Percentiles rank a stretch among this genome's conserved stretches.
phyloP scores from a whole-genome alignment of 2,329 filamentous ascomycete genomes.

The Colletotrichum viniferum region DNA sequence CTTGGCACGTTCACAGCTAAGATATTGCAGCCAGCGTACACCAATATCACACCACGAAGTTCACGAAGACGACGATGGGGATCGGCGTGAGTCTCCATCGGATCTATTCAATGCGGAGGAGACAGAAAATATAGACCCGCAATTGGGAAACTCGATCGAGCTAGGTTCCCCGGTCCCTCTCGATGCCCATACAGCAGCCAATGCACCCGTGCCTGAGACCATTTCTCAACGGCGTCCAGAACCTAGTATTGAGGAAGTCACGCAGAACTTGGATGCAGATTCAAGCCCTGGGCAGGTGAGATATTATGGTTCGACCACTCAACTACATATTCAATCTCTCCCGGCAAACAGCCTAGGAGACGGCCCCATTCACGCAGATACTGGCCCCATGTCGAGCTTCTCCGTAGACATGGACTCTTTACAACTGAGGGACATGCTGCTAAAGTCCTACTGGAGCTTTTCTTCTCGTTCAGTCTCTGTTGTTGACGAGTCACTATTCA shows the following conservation, averaged over 20 bases:
- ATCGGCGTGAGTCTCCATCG: background rate
- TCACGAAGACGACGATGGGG: background rate
- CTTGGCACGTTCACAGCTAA: background rate
- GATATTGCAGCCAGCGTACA: background rate
- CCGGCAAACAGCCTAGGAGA: background rate
- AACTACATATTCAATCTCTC: background rate
- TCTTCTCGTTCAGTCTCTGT: background rate
- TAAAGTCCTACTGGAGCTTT: background rate
- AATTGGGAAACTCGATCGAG: background rate
- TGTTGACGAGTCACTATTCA: background rate
- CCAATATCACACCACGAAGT: background rate
- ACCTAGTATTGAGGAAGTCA: background rate
- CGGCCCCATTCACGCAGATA: background rate
- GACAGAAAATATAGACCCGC: background rate
- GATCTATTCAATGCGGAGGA: background rate
- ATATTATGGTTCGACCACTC: background rate
- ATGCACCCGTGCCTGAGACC: background rate
- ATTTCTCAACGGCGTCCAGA: background rate
- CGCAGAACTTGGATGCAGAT: background rate
- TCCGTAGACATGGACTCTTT: background rate
- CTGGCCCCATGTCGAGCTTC: background rate
- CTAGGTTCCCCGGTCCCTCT: background rate
- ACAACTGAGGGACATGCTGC: background rate
- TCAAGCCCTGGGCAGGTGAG: background rate
- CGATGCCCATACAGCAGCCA: background rate